phyloP scores from a whole-genome alignment of 108 stramenopile species.

The Conticribra weissflogii region DNA sequence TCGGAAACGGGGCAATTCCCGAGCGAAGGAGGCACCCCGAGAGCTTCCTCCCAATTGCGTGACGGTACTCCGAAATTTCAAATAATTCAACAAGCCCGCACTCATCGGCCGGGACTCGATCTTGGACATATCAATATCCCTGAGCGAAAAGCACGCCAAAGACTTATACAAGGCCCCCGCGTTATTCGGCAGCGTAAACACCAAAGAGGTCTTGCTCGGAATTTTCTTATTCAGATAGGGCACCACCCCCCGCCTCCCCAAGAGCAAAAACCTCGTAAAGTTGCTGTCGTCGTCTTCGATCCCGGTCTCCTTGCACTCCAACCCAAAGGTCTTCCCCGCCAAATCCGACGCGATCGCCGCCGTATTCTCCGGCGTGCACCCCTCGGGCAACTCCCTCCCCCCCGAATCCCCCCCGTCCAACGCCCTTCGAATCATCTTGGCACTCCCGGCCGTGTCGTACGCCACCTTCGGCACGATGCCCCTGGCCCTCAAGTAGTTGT shows the following conservation, averaged over 20 bases:
- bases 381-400: slow-evolving; percentile 58
- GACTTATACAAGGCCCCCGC: slow-evolving; percentile 96
- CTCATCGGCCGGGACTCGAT: slow-evolving; percentile 96
- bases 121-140: slow-evolving; percentile 97
- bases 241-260: slow-evolving; percentile 79
- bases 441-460: slow-evolving; percentile 97
- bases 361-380: slow-evolving; percentile 86
- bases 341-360: slow-evolving; percentile 95
- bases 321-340: slow-evolving; percentile 88
- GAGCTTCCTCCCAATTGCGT: slow-evolving; percentile 17
- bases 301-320: slow-evolving; percentile 88
- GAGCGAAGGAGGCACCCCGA: slow-evolving; percentile 2
- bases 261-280: slow-evolving; percentile 95
- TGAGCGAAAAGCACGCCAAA: slow-evolving; percentile 92
- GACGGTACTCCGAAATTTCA: slow-evolving; percentile 78
- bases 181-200: slow-evolving; percentile 93
- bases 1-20: slow-evolving; percentile 80
- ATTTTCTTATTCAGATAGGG: slow-evolving; percentile 74
- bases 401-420: slow-evolving; percentile 30
- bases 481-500: slow-evolving; percentile 87
- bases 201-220: slow-evolving; percentile 90
- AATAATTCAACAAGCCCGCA: slow-evolving; percentile 79
- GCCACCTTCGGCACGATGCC: slow-evolving; percentile 82
- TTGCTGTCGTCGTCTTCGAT: slow-evolving; percentile 98
- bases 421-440: slow-evolving; percentile 88